Evolutionary conservation across 257 asterid genomes (phyloP), one percentile per base, ranked within the genome.

Genomic region (Ballota nigra): DNA sequence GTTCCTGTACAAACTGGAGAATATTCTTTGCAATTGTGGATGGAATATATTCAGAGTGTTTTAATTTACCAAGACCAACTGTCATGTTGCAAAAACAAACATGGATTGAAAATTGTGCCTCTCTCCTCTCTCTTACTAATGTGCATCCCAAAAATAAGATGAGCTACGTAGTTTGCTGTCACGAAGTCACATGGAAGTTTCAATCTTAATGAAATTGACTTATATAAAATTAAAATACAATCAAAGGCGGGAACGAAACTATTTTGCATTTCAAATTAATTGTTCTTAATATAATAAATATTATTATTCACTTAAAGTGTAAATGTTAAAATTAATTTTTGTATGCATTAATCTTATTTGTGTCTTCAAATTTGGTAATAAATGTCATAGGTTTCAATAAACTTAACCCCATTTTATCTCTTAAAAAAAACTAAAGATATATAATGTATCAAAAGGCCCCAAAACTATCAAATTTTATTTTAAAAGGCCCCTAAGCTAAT

Each of bases 21-120:
- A 86, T 86, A 86, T 86, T 84, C 85, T 69, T 68, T 79, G 26
- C 19, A 58, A 29, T 16, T 31, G 63, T 65, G 68, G 77, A 73
- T 73, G 74, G 82, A 82, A 78, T 66, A 77, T 75, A 29, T 79
- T 63, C 74, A 66, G 61, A 79, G 26, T 29, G 20, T n/a, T 63
- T 78, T 79, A 31, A 73, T 71, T 72, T 78, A 75, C 72, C 77
- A 71, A 75, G 72, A 69, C 68, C 73, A 53, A 63, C 73, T 75
- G 63, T 26, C 66, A 43, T 71, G 74, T 72, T 62, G 60, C 79
- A 75, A 70, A 68, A 76, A 60, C 74, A 74, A 78, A 38, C 66
- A 70, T 41, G 68, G 28, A 65, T 75, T 41, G 84, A 74, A 36
- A 70, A 28, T 13, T 64, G 88, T 70, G 85, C 81, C 81, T 38